Conservation (phyloP, 257 asterid genomes). For the Penstemon barbatus region DNA sequence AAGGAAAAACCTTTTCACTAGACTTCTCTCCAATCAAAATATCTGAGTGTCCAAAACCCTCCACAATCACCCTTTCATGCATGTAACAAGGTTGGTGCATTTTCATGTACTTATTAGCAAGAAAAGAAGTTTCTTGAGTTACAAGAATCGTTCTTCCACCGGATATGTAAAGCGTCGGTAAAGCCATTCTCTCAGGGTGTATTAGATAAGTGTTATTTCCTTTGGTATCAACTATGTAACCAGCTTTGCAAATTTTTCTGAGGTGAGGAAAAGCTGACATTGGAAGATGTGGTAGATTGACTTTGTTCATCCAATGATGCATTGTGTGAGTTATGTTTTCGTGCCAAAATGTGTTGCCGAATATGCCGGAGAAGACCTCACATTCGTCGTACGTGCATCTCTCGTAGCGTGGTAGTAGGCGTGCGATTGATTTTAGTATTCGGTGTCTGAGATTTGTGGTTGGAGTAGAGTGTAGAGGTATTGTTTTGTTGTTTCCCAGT, state of each 20-base stretch:
- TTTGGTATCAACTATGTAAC: conserved; percentile 44
- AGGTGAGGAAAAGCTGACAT: conserved; percentile 63
- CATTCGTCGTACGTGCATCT: conserved; percentile 56
- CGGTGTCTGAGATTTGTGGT: conserved; percentile 34
- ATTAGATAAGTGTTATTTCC: conserved; percentile 46
- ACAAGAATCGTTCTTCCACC: conserved; percentile 50
- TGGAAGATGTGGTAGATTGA: conserved; percentile 35
- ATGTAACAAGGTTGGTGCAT: conserved; percentile 54
- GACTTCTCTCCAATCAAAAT: conserved; percentile 56
- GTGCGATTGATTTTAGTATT: conserved; percentile 44
- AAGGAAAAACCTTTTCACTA: conserved; percentile 39
- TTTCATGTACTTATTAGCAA: conserved; percentile 58
- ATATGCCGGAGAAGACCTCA: conserved; percentile 56
- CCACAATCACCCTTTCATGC: conserved; percentile 48
- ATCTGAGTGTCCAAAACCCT: conserved; percentile 61
- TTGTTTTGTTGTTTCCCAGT: conserved; percentile 43
- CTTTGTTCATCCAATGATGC: conserved; percentile 50
- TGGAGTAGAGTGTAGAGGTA: conserved; percentile 38
- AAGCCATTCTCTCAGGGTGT: conserved; percentile 51
- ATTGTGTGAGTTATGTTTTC: conserved; percentile 39
- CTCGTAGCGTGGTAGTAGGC: conserved; percentile 48
- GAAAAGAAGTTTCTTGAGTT: conserved; percentile 50
- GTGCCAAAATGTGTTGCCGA: conserved; percentile 60
- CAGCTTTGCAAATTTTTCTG: conserved; percentile 46
- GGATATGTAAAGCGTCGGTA: conserved; percentile 51